phyloP scores from a whole-genome alignment of 106 monocot genomes.

The Gastrodia elata region DNA sequence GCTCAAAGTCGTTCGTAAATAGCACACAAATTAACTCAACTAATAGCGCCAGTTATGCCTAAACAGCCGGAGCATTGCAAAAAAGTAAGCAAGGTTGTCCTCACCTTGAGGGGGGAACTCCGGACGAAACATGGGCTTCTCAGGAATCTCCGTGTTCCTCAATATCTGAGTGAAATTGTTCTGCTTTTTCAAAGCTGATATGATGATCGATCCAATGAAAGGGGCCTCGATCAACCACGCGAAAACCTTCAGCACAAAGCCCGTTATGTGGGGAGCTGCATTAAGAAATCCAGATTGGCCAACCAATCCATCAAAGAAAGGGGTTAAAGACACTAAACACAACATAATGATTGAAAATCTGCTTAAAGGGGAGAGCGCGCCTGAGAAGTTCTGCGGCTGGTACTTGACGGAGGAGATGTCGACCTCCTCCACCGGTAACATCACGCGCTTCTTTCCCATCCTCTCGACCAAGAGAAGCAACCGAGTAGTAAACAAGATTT shows the following conservation, averaged over 20 bases:
- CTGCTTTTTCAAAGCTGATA: slow-evolving; percentile 45
- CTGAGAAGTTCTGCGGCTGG: slow-evolving; percentile 32
- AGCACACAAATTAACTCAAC: neutral
- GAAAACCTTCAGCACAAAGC: slow-evolving; percentile 46
- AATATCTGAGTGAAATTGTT: slow-evolving; percentile 66
- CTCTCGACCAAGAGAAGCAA: neutral
- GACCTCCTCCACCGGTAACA: slow-evolving; percentile 76
- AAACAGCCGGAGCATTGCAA: neutral
- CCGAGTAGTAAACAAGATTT: too few species aligned
- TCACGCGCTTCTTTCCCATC: slow-evolving; percentile 36
- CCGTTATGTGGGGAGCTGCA: slow-evolving; percentile 77
- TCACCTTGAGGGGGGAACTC: slow-evolving; percentile 84
- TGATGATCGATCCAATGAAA: slow-evolving; percentile 35
- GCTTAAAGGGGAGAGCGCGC: slow-evolving; percentile 5
- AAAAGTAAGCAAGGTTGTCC: too few species aligned
- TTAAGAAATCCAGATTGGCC: neutral
- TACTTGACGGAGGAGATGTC: slow-evolving; percentile 71
- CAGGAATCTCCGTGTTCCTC: slow-evolving; percentile 70
- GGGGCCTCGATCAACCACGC: slow-evolving; percentile 64
- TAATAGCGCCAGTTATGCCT: neutral
- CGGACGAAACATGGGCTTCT: slow-evolving; percentile 75
- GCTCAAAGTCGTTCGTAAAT: neutral
- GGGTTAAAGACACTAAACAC: neutral
- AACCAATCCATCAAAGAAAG: neutral
- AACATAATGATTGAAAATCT: neutral